A percentile compares a stretch with the other conserved stretches of the same genome.
These are phyloP conservation scores for Linum tenue DNA, from an alignment of 345 rosid species.

Conservation along the genomic window DNA sequence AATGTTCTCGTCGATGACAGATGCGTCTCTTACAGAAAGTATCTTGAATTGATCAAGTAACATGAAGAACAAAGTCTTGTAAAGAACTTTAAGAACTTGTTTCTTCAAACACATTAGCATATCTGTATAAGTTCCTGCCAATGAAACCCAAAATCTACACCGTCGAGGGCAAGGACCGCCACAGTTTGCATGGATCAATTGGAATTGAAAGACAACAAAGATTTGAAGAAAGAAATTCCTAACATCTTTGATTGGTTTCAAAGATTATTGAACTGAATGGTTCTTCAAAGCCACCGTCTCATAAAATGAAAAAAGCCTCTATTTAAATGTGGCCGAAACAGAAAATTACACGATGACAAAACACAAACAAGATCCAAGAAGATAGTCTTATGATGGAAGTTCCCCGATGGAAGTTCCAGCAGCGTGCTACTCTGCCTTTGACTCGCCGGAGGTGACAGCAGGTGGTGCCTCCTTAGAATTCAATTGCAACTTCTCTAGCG, in stretches of 20 bases:
- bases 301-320: neutral
- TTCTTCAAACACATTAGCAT: too few relatives aligned
- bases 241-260: neutral
- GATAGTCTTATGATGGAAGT: neutral
- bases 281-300: neutral
- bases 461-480: slow-evolving; percentile 31
- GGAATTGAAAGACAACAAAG: too few relatives aligned
- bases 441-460: slow-evolving; percentile 36
- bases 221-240: too few relatives aligned
- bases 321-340: neutral
- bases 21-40: too few relatives aligned
- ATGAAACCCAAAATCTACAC: too few relatives aligned
- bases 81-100: too few relatives aligned
- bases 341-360: neutral
- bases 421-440: slow-evolving; percentile 14
- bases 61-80: too few relatives aligned
- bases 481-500: slow-evolving; percentile 44
- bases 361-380: neutral
- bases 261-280: neutral
- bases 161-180: too few relatives aligned
- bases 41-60: too few relatives aligned
- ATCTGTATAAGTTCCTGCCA: too few relatives aligned
- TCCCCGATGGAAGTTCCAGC: neutral
- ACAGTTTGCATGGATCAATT: too few relatives aligned
- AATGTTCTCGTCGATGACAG: too few relatives aligned